Conservation (phyloP, 2,329 filamentous ascomycete genomes). For the Nothopassalora personata region DNA sequence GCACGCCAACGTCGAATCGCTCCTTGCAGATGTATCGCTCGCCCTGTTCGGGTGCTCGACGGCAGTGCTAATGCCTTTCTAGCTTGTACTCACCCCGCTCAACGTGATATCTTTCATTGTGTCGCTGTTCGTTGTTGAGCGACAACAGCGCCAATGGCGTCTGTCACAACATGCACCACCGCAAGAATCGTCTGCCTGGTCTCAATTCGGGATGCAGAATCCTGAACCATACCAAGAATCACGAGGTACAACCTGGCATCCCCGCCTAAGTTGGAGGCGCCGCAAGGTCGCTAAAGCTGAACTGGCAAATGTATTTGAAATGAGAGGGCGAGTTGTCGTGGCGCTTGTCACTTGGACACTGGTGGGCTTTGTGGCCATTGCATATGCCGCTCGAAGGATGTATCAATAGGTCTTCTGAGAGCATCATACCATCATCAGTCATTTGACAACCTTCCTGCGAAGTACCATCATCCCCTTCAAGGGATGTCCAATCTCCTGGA, state of each 20-base stretch:
- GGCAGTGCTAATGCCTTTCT: conserved; percentile 2
- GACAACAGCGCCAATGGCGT: conserved; percentile 49
- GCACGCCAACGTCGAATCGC: conserved; percentile 6
- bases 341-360: conserved; percentile 40
- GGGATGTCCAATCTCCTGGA: neutral
- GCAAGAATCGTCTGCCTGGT: conserved; percentile 32
- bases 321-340: conserved; percentile 52
- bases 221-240: conserved; percentile 43
- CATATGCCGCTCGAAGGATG: conserved; percentile 18
- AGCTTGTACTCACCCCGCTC: conserved; percentile 55
- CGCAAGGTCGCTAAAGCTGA: conserved; percentile 58
- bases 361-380: conserved; percentile 17
- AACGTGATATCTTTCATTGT: conserved; percentile 60
- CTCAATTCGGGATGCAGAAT: conserved; percentile 32
- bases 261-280: conserved; percentile 32
- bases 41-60: conserved; percentile 4
- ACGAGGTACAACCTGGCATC: conserved; percentile 29
- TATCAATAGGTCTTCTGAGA: conserved; percentile 17
- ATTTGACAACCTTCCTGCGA: neutral
- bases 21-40: conserved; percentile 23
- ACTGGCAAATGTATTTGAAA: conserved; percentile 58
- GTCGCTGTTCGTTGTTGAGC: conserved; percentile 60
- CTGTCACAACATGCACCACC: conserved; percentile 33
- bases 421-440: neutral
- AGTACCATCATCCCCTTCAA: neutral